phyloP scores from a whole-genome alignment of 208 protist genomes.

The Strigomonas galati region DNA sequence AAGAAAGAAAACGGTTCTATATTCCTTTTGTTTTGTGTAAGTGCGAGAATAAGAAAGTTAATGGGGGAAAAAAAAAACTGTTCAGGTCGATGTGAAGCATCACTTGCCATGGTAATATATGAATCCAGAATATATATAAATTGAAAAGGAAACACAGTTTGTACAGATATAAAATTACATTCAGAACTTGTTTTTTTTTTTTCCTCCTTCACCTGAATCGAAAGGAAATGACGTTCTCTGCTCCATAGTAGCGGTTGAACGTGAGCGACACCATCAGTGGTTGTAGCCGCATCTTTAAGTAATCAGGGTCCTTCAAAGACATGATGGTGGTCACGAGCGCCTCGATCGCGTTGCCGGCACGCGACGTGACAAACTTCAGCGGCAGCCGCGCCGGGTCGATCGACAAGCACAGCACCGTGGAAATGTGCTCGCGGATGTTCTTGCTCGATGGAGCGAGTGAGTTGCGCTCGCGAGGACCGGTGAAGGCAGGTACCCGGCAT shows the following conservation, averaged over 20 bases:
- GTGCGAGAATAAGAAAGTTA: too few species aligned
- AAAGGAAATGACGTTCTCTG: constrained; percentile 20
- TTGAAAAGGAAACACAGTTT: too few species aligned
- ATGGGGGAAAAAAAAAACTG: background rate
- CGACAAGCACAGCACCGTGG: constrained; percentile 40
- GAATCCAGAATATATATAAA: too few species aligned
- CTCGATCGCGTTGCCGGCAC: constrained; percentile 61
- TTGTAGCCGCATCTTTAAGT: constrained; percentile 44
- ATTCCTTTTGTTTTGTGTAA: too few species aligned
- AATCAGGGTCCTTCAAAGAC: constrained; percentile 25
- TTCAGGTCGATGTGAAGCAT: too few species aligned
- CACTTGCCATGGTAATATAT: too few species aligned
- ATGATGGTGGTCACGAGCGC: constrained; percentile 57
- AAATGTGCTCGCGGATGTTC: constrained; percentile 37
- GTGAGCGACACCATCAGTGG: constrained; percentile 68
- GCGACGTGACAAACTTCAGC: constrained; percentile 41
- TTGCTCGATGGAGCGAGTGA: background rate
- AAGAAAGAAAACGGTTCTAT: constrained; percentile 12
- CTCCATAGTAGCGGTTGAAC: constrained; percentile 84
- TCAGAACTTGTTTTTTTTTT: background rate
- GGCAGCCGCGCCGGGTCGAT: constrained; percentile 55
- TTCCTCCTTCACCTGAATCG: constrained; percentile 1
- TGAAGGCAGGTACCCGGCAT: background rate
- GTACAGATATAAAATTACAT: too few species aligned
- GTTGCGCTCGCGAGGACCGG: constrained; percentile 4